Evolutionary conservation across 108 stramenopile species (phyloP).

Genomic region (Parmales sp.): DNA sequence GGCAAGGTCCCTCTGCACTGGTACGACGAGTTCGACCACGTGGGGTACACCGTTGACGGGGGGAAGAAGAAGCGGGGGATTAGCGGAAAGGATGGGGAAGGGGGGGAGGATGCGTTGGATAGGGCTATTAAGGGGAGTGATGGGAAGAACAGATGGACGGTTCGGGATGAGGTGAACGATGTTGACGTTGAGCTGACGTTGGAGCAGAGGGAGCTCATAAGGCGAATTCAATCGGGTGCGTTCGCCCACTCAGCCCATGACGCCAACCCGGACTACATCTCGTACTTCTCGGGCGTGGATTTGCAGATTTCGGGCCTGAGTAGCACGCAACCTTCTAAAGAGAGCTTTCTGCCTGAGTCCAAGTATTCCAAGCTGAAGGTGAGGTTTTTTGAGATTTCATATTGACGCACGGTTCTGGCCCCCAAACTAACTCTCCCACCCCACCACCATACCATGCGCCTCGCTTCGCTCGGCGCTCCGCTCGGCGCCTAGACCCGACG

Average conservation of each 20-base stretch:
- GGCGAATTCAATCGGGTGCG: constrained; percentile 82
- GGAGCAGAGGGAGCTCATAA: constrained; percentile 83
- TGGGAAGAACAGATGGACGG: constrained; percentile 42
- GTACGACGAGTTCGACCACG: constrained; percentile 92
- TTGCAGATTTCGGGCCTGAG: constrained; percentile 62
- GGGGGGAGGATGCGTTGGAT: constrained; percentile 52
- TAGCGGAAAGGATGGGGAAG: constrained; percentile 21
- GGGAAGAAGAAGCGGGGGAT: constrained; percentile 64
- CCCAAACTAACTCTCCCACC: too few relatives aligned
- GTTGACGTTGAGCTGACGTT: constrained; percentile 70
- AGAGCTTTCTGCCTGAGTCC: constrained; percentile 64
- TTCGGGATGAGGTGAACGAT: constrained; percentile 92
- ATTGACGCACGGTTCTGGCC: too few relatives aligned
- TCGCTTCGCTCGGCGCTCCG: too few relatives aligned
- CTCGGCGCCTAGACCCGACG: too few relatives aligned
- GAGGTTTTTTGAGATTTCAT: too few relatives aligned
- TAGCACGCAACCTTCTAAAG: constrained; percentile 62
- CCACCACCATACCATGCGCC: too few relatives aligned
- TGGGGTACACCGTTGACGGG: constrained; percentile 90
- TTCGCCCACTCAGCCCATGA: constrained; percentile 93
- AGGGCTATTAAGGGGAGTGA: neutral
- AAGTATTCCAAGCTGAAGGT: constrained; percentile 81
- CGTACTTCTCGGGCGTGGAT: constrained; percentile 79
- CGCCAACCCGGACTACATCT: constrained; percentile 82
- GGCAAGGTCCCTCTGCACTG: constrained; percentile 95